Base-by-base conservation (phyloP, 345 rosid genomes). In the Conringia planisiliqua region DNA sequence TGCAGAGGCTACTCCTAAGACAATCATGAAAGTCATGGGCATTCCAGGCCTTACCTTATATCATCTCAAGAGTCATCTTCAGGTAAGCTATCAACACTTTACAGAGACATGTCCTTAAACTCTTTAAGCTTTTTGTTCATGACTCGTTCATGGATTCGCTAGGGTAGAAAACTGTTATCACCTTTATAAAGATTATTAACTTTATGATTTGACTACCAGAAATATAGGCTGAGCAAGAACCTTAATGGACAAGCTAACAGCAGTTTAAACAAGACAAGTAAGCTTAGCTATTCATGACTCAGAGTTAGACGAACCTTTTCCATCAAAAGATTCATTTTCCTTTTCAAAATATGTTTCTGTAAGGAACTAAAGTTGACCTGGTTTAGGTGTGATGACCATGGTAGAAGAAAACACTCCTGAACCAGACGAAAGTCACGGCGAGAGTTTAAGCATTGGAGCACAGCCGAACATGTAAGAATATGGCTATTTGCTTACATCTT, bases 1-100 rank as follows among this genome's bases (percentile, higher is more conserved):
- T 79, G 72, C 91, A 92, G 98, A 90, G 81, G 96, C 98, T 71
- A 93, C 95, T 75, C 98, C 98, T 4, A 93, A 93, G 86, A 83
- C 98, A 42, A 91, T 93, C 11, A 87, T 93, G 98, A 93, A 90
- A 72, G 86, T 83, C 35, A 93, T 93, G 98, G 96, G 96, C 54
- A 86, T 90, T 81, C 95, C 86, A 5, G 98, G 97, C 59, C 98
- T 93, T 77, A 93, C 98, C 55, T 77, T 93, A 56, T 92, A 92
- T 81, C 96, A 92, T 71, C 87, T 92, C 78, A 92, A 92, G 85
- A 92, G 98, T 76, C 98, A 92, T 68, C 94, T 92, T 54, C 96
- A 92, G 91, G 98, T 92, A 88, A 80, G 66, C 69, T 52, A 52
- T 60, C 39, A 39, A 56, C 62, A 18, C 60, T 27, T 60, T n/a